Base-by-base conservation (phyloP, 169 alveolate genomes). In the Plasmodium inui region DNA sequence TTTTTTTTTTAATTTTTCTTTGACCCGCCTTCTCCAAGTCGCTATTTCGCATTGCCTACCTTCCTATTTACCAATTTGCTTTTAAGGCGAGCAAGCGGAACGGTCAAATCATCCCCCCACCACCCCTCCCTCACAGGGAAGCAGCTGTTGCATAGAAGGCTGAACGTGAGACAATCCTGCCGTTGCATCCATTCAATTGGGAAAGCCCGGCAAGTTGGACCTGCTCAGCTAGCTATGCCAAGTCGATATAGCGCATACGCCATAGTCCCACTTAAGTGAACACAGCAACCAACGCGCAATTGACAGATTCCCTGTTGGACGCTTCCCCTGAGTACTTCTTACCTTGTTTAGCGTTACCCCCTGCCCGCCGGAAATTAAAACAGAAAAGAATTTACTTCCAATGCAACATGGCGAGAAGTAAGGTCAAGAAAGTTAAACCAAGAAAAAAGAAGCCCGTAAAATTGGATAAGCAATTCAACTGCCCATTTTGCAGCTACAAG, bases 401-500 rank as follows among this genome's bases (percentile, higher is more conserved):
- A 70, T n/a, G 28, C 57, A 83, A 71, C 32, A 97, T 97, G 98
- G 98, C 98, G 78, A 96, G 97, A 84, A 88, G 98, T 72, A 97
- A 97, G 88, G 91, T 96, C 22, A 93, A 94, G 50, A 93, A 91
- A 96, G 92, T 95, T 39, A 95, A 94, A 61, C 96, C 97, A 34
- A 92, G 94, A 72, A 95, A 92, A 79, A 96, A 91, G 73, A 95
- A 92, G 28, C 92, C 95, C 9, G 95, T 98, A 83, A 98, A 98
- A 85, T 95, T 98, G 26, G 99, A 98, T 72, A 98, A 97, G 70
- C 99, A 98, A 82, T 98, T 98, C 86, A 98, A 98, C 72, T 98
- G 99, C 84, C 99, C 99, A 86, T 97, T 95, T 93, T 98, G 99
- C 96, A 98, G 98, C 91, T 98, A 98, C 90, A 97, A 95, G 39